Evolutionary conservation across 2,329 filamentous ascomycete genomes (phyloP), one percentile per base, ranked within the genome.

Genomic region (Colletotrichum limetticola): DNA sequence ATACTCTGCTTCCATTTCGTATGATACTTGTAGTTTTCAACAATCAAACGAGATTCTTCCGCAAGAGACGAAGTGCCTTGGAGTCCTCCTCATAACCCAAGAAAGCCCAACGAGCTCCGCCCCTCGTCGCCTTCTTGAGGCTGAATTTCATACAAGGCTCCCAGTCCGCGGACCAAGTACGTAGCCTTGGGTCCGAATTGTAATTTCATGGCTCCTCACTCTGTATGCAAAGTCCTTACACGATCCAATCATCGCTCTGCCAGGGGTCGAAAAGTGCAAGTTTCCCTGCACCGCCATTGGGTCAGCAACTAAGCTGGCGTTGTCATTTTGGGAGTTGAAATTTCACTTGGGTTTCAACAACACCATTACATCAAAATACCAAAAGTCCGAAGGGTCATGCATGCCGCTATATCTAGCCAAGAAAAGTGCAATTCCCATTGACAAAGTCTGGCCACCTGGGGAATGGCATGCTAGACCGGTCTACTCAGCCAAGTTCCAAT

Each of bases 61-160:
- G 42, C 42, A 8, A n/a, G 14, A 46, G 2, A 19, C 22, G n/a
- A 7, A 4, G 12, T 7, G 8, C 6, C n/a, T 35, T 14, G 42
- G 37, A 32, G 19, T 16, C 35, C 59, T 32, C 19, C 7, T 16
- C 4, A 14, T 28, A 11, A 35, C 16, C 16, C 19, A 19, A 57
- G 26, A 58, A 57, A 57, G 56, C 55, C 56, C 60, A 3, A 19
- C 22, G 19, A 42, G 42, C 9, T 49, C 26, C 30, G 42, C 26
- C 61, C 22, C 32, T 52, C 32, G 46, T 68, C 22, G 24, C 52
- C 60, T 37, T 53, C 9, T 12, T 53, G 69, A 63, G 65, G 58
- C 65, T 68, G 19, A 63, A 55, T 37, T 22, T 42, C 55, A 22
- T 46, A 3, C 11, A 26, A 53, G 67, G 60, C 35, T n/a, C 16